Evolutionary conservation across 495 filamentous ascomycete genomes (phyloP), one percentile per base, ranked within the genome.

Genomic region (Talaromyces stipitatus): DNA sequence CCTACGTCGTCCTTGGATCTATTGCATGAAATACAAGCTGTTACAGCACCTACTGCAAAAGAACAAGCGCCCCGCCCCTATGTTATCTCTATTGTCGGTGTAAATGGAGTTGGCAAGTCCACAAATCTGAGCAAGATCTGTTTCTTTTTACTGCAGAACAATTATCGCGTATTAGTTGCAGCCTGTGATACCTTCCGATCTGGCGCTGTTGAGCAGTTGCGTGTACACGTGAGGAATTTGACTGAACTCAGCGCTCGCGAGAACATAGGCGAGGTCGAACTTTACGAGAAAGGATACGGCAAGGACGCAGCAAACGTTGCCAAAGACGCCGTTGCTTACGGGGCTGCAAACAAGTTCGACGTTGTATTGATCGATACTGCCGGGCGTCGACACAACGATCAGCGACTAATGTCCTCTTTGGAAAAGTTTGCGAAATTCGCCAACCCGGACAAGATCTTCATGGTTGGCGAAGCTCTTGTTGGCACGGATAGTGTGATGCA

Each of bases 351-450:
- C 60, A 82, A 82, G 12, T 97, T 85, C 67, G 89, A 97, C 65
- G 95, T 98, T 18, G 95, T 98, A 11, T 76, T 98, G 51, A 97
- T 98, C 63, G 94, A 98, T 65, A 98, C 94, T 0, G 94, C 94
- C 1, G 94, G 94, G 4, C 83, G 95, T 16, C 83, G 94, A 33
- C 95, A 98, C 71, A 98, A 98, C 64, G 94, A 98, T 67, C 83
- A 90, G 66, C 84, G 94, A 0, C 79, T 98, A 55, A 97, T 98
- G 95, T 90, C 87, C 14, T 90, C 85, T 3, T 75, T 98, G 33
- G 92, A 97, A 75, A 97, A 97, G 64, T 98, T 98, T 65, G 94
- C 89, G 61, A 94, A 95, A 64, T 87, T 97, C 64, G 94, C 94
- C 7, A 79, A 90, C 52, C 95, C 95, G 2, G 92, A 98, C 69